phyloP scores from a whole-genome alignment of 345 rosid species.

The Citrus glauca region DNA sequence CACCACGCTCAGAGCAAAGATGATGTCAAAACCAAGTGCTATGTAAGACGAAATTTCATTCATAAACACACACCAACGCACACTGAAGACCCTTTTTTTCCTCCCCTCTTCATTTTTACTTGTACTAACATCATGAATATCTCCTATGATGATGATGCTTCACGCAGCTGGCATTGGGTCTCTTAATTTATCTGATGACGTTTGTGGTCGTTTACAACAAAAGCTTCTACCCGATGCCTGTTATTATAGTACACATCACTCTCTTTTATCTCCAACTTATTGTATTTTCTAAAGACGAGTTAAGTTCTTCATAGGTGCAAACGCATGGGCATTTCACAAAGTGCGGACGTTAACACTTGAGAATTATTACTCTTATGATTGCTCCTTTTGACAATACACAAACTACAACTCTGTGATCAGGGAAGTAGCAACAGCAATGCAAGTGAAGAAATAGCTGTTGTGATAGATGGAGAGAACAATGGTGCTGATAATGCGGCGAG shows the following conservation, averaged over 20 bases:
- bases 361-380: neutral
- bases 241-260: no score
- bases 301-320: no score
- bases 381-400: neutral
- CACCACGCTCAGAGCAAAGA: neutral
- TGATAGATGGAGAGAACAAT: neutral
- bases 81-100: neutral
- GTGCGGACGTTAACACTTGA: no score
- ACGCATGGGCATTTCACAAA: no score
- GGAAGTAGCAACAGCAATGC: neutral
- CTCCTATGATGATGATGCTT: no score
- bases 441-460: neutral
- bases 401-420: neutral
- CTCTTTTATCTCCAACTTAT: no score
- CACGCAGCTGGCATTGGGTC: neutral
- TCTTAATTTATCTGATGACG: neutral
- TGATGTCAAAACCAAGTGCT: neutral
- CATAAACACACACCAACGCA: neutral
- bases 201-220: neutral
- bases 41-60: neutral
- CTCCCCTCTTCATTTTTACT: neutral
- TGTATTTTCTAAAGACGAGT: no score
- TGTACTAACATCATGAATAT: no score
- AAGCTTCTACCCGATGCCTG: no score
- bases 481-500: neutral